Conservation (phyloP, 306 rosid species). For the Bauhinia variegata region DNA sequence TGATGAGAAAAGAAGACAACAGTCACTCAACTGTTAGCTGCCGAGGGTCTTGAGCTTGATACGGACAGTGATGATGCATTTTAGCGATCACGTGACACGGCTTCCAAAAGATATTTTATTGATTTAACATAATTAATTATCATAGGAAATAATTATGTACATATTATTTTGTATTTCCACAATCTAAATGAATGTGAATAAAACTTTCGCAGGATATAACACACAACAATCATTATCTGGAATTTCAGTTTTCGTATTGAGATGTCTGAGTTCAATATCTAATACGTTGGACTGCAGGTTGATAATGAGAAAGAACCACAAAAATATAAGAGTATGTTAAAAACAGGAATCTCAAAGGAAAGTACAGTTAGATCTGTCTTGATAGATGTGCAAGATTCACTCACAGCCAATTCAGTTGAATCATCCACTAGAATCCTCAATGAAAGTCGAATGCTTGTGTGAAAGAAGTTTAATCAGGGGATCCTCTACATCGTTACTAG, state of each 20-base stretch:
- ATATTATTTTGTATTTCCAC: slow-evolving; percentile 35
- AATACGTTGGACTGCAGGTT: neutral
- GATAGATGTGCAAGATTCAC: too few species aligned
- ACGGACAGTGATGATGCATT: slow-evolving; percentile 64
- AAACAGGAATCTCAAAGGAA: too few species aligned
- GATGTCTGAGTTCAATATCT: too few species aligned
- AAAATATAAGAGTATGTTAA: too few species aligned
- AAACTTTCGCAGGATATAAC: slow-evolving; percentile 5
- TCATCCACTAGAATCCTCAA: slow-evolving; percentile 44
- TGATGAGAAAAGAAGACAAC: slow-evolving; percentile 67
- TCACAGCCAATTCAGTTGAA: slow-evolving; percentile 16
- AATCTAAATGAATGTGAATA: slow-evolving; percentile 23
- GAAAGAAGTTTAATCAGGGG: slow-evolving; percentile 72
- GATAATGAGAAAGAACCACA: too few species aligned
- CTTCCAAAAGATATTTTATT: slow-evolving; percentile 33
- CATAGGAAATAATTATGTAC: slow-evolving; percentile 38
- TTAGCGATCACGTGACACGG: slow-evolving; percentile 35
- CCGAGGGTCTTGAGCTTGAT: slow-evolving; percentile 94
- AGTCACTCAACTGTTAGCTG: slow-evolving; percentile 73
- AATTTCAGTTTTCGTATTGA: neutral
- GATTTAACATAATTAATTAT: slow-evolving; percentile 26
- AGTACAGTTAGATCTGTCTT: too few species aligned
- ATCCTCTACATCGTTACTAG: slow-evolving; percentile 67
- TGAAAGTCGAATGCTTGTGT: slow-evolving; percentile 58
- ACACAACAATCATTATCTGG: neutral